These are phyloP conservation scores for Colletotrichum abscissum DNA, from an alignment of 2,329 filamentous ascomycete species.

Conservation along the genomic window DNA sequence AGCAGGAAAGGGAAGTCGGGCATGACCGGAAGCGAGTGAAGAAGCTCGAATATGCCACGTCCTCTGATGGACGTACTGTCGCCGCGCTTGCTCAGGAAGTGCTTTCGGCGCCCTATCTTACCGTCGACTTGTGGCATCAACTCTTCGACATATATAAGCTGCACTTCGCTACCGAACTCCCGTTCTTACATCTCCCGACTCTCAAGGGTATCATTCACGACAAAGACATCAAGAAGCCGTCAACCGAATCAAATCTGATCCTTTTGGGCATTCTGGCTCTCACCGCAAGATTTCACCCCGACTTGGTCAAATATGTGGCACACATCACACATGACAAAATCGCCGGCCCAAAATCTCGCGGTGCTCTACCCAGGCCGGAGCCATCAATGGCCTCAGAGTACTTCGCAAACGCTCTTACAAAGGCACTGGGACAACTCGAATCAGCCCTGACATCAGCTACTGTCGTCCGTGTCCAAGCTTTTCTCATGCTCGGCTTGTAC, in stretches of 20 bases:
- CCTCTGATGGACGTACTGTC: slow-evolving; percentile 49
- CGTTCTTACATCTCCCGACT: slow-evolving; percentile 76
- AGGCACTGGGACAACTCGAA: slow-evolving; percentile 59
- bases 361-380: slow-evolving; percentile 53
- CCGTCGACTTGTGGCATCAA: slow-evolving; percentile 74
- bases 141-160: slow-evolving; percentile 77
- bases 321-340: slow-evolving; percentile 45
- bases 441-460: slow-evolving; percentile 62
- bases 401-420: slow-evolving; percentile 69
- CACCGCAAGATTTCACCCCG: slow-evolving; percentile 75
- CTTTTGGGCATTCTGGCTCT: slow-evolving; percentile 75
- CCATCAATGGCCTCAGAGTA: slow-evolving; percentile 70
- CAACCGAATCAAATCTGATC: slow-evolving; percentile 65
- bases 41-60: slow-evolving; percentile 56
- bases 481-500: slow-evolving; percentile 77
- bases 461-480: slow-evolving; percentile 73
- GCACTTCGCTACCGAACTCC: slow-evolving; percentile 78
- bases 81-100: slow-evolving; percentile 65
- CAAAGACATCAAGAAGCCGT: slow-evolving; percentile 47
- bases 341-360: slow-evolving; percentile 47
- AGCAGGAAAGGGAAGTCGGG: slow-evolving; percentile 54
- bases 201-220: slow-evolving; percentile 65
- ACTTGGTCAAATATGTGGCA: slow-evolving; percentile 66
- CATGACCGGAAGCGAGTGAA: slow-evolving; percentile 62
- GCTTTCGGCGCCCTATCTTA: slow-evolving; percentile 71